phyloP scores from a whole-genome alignment of 139 green algal genomes.

The Spirogloea muscicola region DNA sequence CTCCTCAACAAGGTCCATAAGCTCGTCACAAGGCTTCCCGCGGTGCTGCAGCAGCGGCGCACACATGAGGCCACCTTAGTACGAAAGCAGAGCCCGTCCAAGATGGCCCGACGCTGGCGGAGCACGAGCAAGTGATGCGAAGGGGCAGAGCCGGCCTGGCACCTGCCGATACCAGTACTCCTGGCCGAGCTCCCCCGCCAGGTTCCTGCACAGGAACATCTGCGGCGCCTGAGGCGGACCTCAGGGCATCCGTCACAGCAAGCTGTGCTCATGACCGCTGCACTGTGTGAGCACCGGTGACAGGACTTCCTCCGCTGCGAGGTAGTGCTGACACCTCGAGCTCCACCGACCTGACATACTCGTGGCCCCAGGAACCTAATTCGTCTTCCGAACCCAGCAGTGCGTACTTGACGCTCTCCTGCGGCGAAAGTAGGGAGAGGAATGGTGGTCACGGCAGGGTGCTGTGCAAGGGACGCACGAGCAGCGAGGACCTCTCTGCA shows the following conservation, averaged over 20 bases:
- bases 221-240: background rate
- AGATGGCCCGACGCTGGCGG: too few relatives aligned
- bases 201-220: conserved; percentile 58
- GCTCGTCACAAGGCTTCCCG: conserved; percentile 57
- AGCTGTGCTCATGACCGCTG: background rate
- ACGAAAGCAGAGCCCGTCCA: too few relatives aligned
- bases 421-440: too few relatives aligned
- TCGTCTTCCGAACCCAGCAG: conserved; percentile 60
- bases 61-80: background rate
- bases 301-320: conserved; percentile 2
- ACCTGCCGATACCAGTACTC: conserved; percentile 63
- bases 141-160: background rate
- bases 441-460: too few relatives aligned
- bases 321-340: background rate
- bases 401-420: conserved; percentile 80
- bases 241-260: background rate
- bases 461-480: too few relatives aligned
- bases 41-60: conserved; percentile 3
- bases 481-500: too few relatives aligned
- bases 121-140: background rate
- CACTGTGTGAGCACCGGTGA: conserved; percentile 1
- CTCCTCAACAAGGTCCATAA: conserved; percentile 81
- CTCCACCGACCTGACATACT: conserved; percentile 73
- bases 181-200: conserved; percentile 82
- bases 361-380: conserved; percentile 85